Evolutionary conservation across 352 stramenopile species (phyloP).

Genomic region (Globisporangium iwayamae): DNA sequence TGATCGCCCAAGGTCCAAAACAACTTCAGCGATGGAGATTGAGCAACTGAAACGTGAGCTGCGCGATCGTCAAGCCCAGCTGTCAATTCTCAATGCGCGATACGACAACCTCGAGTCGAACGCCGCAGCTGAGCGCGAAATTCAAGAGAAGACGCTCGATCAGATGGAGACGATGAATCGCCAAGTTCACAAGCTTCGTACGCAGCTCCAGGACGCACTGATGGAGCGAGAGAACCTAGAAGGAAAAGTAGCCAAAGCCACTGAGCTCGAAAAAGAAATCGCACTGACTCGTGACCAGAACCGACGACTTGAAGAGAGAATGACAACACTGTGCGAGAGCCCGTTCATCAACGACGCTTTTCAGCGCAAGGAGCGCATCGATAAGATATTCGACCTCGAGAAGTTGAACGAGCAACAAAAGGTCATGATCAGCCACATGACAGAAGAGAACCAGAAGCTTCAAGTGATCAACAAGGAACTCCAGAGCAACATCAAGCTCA

Average conservation of each 20-base stretch:
- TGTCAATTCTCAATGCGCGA: slow-evolving; percentile 82
- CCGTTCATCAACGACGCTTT: slow-evolving; percentile 93
- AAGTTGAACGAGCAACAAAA: slow-evolving; percentile 79
- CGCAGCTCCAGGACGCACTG: slow-evolving; percentile 69
- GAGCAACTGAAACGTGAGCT: slow-evolving; percentile 74
- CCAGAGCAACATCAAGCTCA: slow-evolving; percentile 77
- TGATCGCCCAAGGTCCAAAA: slow-evolving; percentile 12
- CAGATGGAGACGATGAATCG: slow-evolving; percentile 91
- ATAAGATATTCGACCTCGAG: slow-evolving; percentile 86
- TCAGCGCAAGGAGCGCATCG: slow-evolving; percentile 80
- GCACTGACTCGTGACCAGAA: slow-evolving; percentile 75
- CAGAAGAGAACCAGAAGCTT: slow-evolving; percentile 78
- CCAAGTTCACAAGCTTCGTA: slow-evolving; percentile 86
- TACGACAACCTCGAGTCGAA: slow-evolving; percentile 90
- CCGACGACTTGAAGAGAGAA: slow-evolving; percentile 84
- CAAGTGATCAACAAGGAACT: slow-evolving; percentile 78
- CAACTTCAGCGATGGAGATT: slow-evolving; percentile 25
- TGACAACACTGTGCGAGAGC: slow-evolving; percentile 89
- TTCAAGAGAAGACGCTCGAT: slow-evolving; percentile 86
- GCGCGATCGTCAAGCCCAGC: slow-evolving; percentile 73
- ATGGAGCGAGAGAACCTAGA: slow-evolving; percentile 83
- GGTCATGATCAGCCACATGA: slow-evolving; percentile 57
- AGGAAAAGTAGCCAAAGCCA: slow-evolving; percentile 46
- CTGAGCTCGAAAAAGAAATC: slow-evolving; percentile 83
- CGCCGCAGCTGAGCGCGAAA: slow-evolving; percentile 72